These are phyloP conservation scores for Calycina marina DNA, from an alignment of 2,329 filamentous ascomycete species.

Conservation along the genomic window DNA sequence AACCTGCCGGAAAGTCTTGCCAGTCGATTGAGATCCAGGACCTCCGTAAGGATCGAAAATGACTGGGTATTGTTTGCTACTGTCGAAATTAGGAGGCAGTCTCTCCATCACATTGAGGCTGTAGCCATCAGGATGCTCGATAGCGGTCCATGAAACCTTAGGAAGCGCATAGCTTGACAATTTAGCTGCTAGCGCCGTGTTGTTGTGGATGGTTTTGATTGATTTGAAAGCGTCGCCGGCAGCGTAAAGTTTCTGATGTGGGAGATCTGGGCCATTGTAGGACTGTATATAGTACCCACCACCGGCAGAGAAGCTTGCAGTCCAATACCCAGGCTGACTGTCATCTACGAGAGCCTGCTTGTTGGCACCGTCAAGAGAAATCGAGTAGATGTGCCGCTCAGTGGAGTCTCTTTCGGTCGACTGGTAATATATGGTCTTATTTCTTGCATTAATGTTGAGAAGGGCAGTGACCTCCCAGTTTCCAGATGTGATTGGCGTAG, in stretches of 20 bases:
- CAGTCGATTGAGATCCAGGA: slow-evolving; percentile 46
- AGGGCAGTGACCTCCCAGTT: slow-evolving; percentile 51
- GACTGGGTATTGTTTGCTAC: slow-evolving; percentile 47
- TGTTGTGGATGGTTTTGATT: slow-evolving; percentile 2
- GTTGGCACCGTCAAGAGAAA: slow-evolving; percentile 39
- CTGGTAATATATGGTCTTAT: slow-evolving; percentile 45
- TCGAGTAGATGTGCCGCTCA: slow-evolving; percentile 52
- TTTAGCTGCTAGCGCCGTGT: not conserved
- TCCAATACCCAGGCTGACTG: slow-evolving; percentile 41
- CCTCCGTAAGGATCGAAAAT: slow-evolving; percentile 57
- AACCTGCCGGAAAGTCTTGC: slow-evolving; percentile 38
- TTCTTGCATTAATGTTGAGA: slow-evolving; percentile 41
- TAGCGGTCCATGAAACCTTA: slow-evolving; percentile 45
- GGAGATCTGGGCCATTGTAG: slow-evolving; percentile 51
- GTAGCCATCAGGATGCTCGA: slow-evolving; percentile 45
- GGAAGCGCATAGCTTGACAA: slow-evolving; percentile 37
- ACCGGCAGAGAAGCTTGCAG: slow-evolving; percentile 43
- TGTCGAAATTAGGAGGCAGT: slow-evolving; percentile 49
- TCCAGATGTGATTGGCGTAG: slow-evolving; percentile 39
- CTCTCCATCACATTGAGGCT: slow-evolving; percentile 49
- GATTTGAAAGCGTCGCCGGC: slow-evolving; percentile 36
- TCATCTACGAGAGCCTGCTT: slow-evolving; percentile 49
- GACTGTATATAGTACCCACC: slow-evolving; percentile 44
- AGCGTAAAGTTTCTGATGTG: slow-evolving; percentile 53
- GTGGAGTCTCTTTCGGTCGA: slow-evolving; percentile 52